phyloP scores from a whole-genome alignment of 1,284 basidiomycete species.

The Ceratobasidium sp. region DNA sequence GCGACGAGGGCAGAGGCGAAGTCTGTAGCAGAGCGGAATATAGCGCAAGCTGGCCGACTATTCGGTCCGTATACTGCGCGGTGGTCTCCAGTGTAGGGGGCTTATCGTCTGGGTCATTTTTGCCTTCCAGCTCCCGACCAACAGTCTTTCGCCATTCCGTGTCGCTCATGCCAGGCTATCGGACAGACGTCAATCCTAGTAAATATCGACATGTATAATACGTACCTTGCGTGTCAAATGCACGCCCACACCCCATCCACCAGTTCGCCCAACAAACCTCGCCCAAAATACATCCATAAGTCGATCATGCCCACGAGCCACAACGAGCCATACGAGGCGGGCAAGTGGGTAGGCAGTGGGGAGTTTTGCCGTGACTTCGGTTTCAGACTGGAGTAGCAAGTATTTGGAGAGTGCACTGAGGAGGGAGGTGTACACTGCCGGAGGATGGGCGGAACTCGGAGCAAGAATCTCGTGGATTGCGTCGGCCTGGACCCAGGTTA shows the following conservation, averaged over 20 bases:
- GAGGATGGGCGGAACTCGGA: conserved; percentile 51
- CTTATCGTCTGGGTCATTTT: conserved; percentile 48
- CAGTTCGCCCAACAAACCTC: conserved; percentile 50
- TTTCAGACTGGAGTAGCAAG: conserved; percentile 91
- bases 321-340: conserved; percentile 71
- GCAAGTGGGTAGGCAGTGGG: conserved; percentile 85
- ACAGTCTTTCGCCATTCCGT: conserved; percentile 68
- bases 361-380: conserved; percentile 90
- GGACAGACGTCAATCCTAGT: not conserved
- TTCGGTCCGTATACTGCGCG: conserved; percentile 74
- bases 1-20: conserved; percentile 52
- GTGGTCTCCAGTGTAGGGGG: conserved; percentile 55
- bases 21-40: conserved; percentile 81
- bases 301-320: conserved; percentile 60
- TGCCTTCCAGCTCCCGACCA: conserved; percentile 59
- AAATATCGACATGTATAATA: conserved; percentile 50
- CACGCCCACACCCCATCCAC: conserved; percentile 54
- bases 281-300: conserved; percentile 83
- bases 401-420: conserved; percentile 88
- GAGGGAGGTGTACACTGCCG: conserved; percentile 71
- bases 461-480: conserved; percentile 65
- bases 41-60: conserved; percentile 83
- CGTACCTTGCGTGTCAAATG: conserved; percentile 30
- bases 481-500: conserved; percentile 57
- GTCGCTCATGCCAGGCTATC: conserved; percentile 54